Base-by-base conservation (phyloP, 116 monocot species). In the Cymodocea nodosa region DNA sequence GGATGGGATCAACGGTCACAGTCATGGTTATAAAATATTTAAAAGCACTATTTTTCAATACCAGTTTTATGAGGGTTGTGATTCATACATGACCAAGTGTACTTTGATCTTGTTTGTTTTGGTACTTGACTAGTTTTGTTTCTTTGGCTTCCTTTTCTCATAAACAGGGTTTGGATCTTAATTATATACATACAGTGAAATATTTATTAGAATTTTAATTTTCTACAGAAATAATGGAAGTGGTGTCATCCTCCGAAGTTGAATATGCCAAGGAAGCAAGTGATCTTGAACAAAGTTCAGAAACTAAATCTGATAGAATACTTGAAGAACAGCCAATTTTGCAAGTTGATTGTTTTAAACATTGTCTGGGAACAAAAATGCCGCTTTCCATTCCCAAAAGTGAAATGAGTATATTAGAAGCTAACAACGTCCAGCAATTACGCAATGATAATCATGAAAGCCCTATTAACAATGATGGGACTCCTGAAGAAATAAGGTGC, bases 181-280 rank as follows among this genome's bases (percentile, higher is more conserved):
- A 44, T 44, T 44, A 11, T 44, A 44, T 44, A 44, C 44, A 6
- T 8, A 6, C 6, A 11, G 6, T 44, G 11, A 11, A 44, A 44
- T 11, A 44, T 44, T 44, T 44, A 3, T 44, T 44, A 44, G 44
- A 6, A 44, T 11, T 44, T 44, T 30, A 11, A 44, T 16, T 9
- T 52, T 52, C 5, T 54, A 20, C 15, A 54, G 54, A 79, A 30
- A 64, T 70, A 52, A 82, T 80, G 78, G 68, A 82, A 17, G 61
- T 77, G 17, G 55, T 77, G 13, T 75, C 77, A 59, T 62, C 75
- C 63, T 75, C 82, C 66, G 72, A 76, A 52, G 62, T 68, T 66
- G 74, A 77, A 59, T 80, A 53, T 75, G 51, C 59, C 68, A 75
- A 73, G 30, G 80, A 77, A 68, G 40, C 69, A 5, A 59, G 37